Evolutionary conservation across 768 basidiomycete genomes (phyloP).

Genomic region (Tulasnella sp.): DNA sequence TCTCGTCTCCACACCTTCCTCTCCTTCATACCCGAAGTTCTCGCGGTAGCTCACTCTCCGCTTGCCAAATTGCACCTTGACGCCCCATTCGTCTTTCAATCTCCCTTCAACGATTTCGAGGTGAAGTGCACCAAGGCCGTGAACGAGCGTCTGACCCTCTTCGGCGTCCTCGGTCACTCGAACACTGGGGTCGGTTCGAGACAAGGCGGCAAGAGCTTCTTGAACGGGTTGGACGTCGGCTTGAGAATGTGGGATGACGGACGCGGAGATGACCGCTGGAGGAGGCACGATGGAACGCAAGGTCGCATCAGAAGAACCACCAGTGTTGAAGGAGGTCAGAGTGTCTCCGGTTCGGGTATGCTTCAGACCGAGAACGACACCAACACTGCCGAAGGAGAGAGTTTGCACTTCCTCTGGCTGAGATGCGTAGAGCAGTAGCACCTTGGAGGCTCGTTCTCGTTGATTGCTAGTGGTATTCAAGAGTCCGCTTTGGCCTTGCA

Average conservation of each 20-base stretch:
- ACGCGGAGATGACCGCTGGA: slow-evolving; percentile 79
- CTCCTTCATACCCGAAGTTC: slow-evolving; percentile 40
- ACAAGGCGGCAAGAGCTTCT: slow-evolving; percentile 63
- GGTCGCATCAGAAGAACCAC: slow-evolving; percentile 35
- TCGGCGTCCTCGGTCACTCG: slow-evolving; percentile 59
- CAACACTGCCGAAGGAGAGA: slow-evolving; percentile 77
- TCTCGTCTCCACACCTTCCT: slow-evolving; percentile 36
- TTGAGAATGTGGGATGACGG: slow-evolving; percentile 75
- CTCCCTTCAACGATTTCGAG: slow-evolving; percentile 87
- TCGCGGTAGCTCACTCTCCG: slow-evolving; percentile 82
- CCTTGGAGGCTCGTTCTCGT: slow-evolving; percentile 68
- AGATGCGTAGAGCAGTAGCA: slow-evolving; percentile 74
- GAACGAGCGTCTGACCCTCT: slow-evolving; percentile 78
- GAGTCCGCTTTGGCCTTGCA: slow-evolving; percentile 59
- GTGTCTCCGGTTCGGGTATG: slow-evolving; percentile 87
- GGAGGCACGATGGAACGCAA: slow-evolving; percentile 65
- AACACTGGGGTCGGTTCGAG: slow-evolving; percentile 87
- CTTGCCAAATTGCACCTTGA: slow-evolving; percentile 67
- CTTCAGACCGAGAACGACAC: slow-evolving; percentile 77
- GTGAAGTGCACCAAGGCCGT: slow-evolving; percentile 81
- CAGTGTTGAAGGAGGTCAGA: slow-evolving; percentile 51
- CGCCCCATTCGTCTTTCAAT: slow-evolving; percentile 74
- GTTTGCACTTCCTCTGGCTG: slow-evolving; percentile 71
- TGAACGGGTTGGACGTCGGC: slow-evolving; percentile 75
- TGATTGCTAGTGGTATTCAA: slow-evolving; percentile 65